Base-by-base conservation (phyloP, 495 filamentous ascomycete species). In the Daldinia grandis region DNA sequence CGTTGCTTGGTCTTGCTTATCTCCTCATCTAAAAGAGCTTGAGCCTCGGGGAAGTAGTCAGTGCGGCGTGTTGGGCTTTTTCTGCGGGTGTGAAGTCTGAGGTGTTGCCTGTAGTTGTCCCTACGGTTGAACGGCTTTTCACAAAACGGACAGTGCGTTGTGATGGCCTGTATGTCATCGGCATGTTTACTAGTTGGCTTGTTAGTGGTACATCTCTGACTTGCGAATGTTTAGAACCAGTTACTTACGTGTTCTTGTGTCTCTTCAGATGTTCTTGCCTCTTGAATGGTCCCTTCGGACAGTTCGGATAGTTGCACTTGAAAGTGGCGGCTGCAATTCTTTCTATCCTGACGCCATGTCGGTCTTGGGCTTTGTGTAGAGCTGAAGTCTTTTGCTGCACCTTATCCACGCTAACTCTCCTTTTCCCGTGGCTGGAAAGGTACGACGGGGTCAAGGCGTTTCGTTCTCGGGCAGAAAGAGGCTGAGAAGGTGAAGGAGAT, bases 261-360 rank as follows among this genome's bases (percentile, higher is more conserved):
- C 89, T 81, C 76, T 89, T 90, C 1, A 90, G 75, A 64, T 91
- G 89, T 63, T 91, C 89, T 37, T 86, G 85, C 50, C 88, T 76
- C 76, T 88, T 88, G 73, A 89, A 89, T 1, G 80, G 78, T 0
- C 80, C 82, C 67, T 84, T 83, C 7, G 63, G 47, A 76, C 83
- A 86, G 12, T 70, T 69, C 5, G 58, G 69, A 21, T 64, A 76
- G 10, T 66, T 55, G 60, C 81, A 83, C 42, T 76, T 69, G 59
- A 67, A 74, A 44, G 58, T 62, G 30, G 65, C 71, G 5, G 65
- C 66, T 9, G 68, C 68, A 31, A 76, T 74, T 44, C 54, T 68
- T 68, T 69, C 68, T 59, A 75, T 63, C 19, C 68, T 40, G 31
- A 80, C 31, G 0, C 65, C 60, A 12, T 44, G 27, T n/a, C 44